Evolutionary conservation across 371 early-diverging fungal species (phyloP).

Genomic region (Catenaria anguillulae): DNA sequence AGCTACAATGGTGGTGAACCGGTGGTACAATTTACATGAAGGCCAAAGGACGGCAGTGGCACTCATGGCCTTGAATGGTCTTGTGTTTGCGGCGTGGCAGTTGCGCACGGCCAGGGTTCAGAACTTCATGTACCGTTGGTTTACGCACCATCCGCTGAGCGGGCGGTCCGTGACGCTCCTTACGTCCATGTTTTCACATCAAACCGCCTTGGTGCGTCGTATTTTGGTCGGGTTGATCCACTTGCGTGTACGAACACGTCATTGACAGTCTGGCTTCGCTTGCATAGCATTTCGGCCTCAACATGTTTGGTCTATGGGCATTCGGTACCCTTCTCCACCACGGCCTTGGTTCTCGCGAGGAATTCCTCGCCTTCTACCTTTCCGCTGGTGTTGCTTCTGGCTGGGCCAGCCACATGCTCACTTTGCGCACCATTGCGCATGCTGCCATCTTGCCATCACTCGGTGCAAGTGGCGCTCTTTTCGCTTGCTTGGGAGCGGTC

Average conservation of each 20-base stretch:
- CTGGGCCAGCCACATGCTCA: slow-evolving; percentile 38
- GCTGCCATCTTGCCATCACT: slow-evolving; percentile 33
- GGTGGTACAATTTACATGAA: not conserved
- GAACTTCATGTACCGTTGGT: slow-evolving; percentile 50
- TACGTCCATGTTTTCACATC: slow-evolving; percentile 49
- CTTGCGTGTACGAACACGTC: no score
- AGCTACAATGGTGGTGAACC: not conserved
- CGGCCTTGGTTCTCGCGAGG: slow-evolving; percentile 34
- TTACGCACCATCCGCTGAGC: slow-evolving; percentile 48
- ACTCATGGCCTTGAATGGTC: slow-evolving; percentile 48
- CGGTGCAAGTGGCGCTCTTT: slow-evolving; percentile 68
- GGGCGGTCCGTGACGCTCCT: slow-evolving; percentile 47
- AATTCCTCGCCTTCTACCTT: slow-evolving; percentile 62
- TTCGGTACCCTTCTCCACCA: slow-evolving; percentile 35
- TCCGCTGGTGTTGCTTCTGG: slow-evolving; percentile 44
- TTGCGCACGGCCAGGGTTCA: slow-evolving; percentile 26
- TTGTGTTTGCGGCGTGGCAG: slow-evolving; percentile 57
- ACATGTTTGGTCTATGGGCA: slow-evolving; percentile 49
- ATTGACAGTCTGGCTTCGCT: no score
- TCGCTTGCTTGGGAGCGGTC: slow-evolving; percentile 40
- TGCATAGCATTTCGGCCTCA: slow-evolving; percentile 47
- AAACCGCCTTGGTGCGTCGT: slow-evolving; percentile 13
- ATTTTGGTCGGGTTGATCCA: no score
- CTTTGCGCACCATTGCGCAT: slow-evolving; percentile 17
- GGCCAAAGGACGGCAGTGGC: slow-evolving; percentile 36